Evolutionary conservation across 108 stramenopile species (phyloP).

Genomic region (Skeletonema grethae): DNA sequence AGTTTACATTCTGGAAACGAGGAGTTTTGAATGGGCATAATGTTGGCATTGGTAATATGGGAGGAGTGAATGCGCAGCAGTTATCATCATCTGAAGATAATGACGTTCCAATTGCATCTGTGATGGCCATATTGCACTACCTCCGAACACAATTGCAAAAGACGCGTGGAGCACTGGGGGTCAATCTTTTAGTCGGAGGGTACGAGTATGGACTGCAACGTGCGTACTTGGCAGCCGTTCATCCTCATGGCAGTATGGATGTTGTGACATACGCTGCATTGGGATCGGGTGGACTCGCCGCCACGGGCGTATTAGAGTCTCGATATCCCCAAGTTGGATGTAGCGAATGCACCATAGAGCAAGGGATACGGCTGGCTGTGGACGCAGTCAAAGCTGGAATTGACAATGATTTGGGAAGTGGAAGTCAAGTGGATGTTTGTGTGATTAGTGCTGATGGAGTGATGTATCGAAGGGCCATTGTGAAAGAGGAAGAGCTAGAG

Average conservation of each 20-base stretch:
- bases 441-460: conserved; percentile 28
- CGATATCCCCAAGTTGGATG: conserved; percentile 40
- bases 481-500: conserved; percentile 38
- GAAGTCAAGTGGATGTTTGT: conserved; percentile 60
- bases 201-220: conserved; percentile 43
- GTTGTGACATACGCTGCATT: conserved; percentile 75
- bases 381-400: conserved; percentile 78
- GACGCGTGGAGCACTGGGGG: conserved; percentile 59
- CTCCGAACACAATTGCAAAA: conserved; percentile 60
- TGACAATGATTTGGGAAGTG: conserved; percentile 86
- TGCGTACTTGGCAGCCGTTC: conserved; percentile 64
- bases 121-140: conserved; percentile 49
- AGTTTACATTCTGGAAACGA: conserved; percentile 46
- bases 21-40: conserved; percentile 12
- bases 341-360: conserved; percentile 49
- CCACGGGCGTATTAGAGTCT: conserved; percentile 76
- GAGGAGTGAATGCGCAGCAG: neutral
- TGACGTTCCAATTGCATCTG: conserved; percentile 28
- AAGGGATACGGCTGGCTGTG: conserved; percentile 63
- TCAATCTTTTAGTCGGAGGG: conserved; percentile 79
- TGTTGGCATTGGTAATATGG: conserved; percentile 32
- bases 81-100: neutral
- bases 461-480: conserved; percentile 35
- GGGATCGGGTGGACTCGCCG: conserved; percentile 85
- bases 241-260: conserved; percentile 87